Conservation (phyloP, 495 filamentous ascomycete genomes). For the Pseudoneurospora amorphoporcata region DNA sequence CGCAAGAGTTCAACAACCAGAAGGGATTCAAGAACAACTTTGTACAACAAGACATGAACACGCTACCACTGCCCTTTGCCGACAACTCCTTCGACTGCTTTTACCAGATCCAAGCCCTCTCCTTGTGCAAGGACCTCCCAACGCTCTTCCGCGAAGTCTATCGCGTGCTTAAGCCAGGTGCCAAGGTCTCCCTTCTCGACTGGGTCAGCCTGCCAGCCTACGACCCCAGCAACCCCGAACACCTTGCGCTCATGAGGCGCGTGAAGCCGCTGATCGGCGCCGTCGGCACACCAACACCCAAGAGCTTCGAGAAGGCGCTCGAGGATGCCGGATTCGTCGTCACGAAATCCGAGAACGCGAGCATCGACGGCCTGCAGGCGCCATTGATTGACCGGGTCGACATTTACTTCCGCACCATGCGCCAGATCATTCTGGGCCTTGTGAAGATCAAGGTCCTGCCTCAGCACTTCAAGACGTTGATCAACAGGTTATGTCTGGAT, state of each 20-base stretch:
- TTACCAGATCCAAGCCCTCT: slow-evolving; percentile 56
- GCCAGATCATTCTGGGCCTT: slow-evolving; percentile 42
- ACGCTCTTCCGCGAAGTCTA: slow-evolving; percentile 44
- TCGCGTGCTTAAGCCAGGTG: slow-evolving; percentile 48
- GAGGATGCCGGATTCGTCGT: slow-evolving; percentile 41
- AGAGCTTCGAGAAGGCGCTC: slow-evolving; percentile 41
- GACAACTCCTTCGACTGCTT: slow-evolving; percentile 49
- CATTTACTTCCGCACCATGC: slow-evolving; percentile 47
- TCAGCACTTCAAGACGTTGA: slow-evolving; percentile 51
- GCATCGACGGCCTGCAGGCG: slow-evolving; percentile 46
- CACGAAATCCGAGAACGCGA: slow-evolving; percentile 45
- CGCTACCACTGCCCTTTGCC: slow-evolving; percentile 46
- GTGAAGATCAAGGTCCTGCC: slow-evolving; percentile 44
- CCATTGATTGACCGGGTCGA: slow-evolving; percentile 53
- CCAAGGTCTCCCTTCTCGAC: slow-evolving; percentile 46
- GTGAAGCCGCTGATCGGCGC: slow-evolving; percentile 56
- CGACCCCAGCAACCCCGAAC: slow-evolving; percentile 42
- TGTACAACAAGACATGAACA: slow-evolving; percentile 48
- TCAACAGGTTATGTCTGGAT: slow-evolving; percentile 51
- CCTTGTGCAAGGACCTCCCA: slow-evolving; percentile 46
- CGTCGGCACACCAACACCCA: slow-evolving; percentile 50
- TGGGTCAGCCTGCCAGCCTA: slow-evolving; percentile 50
- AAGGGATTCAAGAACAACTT: slow-evolving; percentile 43
- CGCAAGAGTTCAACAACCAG: slow-evolving; percentile 39
- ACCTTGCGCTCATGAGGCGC: slow-evolving; percentile 47